These are phyloP conservation scores for Aureobasidium lini DNA, from an alignment of 2,329 filamentous ascomycete genomes.

Conservation along the genomic window DNA sequence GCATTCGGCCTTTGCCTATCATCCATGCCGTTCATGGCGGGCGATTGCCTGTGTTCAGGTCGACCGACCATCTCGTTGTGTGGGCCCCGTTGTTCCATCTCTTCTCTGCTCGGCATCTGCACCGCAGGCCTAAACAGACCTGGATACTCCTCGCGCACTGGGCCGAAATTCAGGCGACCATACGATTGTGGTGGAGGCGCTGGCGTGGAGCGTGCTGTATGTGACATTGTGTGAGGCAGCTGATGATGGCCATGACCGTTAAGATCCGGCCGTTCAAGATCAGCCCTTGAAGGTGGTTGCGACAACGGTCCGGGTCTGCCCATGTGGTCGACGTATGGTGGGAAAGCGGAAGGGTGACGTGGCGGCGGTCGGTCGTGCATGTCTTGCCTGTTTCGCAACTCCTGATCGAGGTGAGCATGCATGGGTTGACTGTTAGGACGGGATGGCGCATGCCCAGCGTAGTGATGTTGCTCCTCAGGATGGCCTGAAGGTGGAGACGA, in stretches of 20 bases:
- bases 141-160: conserved; percentile 25
- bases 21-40: conserved; percentile 1
- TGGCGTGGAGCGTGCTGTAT: conserved; percentile 11
- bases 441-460: conserved; percentile 12
- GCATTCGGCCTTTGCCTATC: neutral
- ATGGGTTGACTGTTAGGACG: conserved; percentile 30
- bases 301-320: neutral
- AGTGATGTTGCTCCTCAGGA: conserved; percentile 9
- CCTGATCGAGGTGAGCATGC: conserved; percentile 15
- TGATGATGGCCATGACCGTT: neutral
- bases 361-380: conserved; percentile 1
- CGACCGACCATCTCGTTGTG: conserved; percentile 4
- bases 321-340: conserved; percentile 2
- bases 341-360: conserved; percentile 1
- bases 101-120: conserved; percentile 3
- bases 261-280: neutral
- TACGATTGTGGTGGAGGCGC: conserved; percentile 12
- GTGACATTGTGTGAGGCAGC: neutral
- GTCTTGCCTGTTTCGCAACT: conserved; percentile 13
- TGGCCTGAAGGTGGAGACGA: conserved; percentile 25
- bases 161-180: conserved; percentile 20
- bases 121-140: conserved; percentile 23
- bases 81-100: conserved; percentile 7
- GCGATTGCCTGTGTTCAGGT: conserved; percentile 4
- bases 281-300: conserved; percentile 4